Percentiles rank a stretch among this genome's conserved stretches.
These are phyloP conservation scores for Phoma herbarum DNA, from an alignment of 2,329 filamentous ascomycete genomes.

Conservation along the genomic window DNA sequence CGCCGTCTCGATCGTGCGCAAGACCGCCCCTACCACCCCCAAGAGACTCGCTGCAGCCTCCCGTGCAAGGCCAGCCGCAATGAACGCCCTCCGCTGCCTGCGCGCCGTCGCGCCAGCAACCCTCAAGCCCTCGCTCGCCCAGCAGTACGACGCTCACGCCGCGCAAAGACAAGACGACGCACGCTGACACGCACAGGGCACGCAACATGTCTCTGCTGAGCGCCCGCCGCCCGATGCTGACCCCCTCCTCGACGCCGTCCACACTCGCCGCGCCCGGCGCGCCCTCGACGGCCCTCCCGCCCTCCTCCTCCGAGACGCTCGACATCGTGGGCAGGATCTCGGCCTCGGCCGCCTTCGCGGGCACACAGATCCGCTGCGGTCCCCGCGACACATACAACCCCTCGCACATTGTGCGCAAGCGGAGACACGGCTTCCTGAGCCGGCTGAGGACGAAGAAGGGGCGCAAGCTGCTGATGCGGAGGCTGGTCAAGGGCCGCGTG, in stretches of 20 bases:
- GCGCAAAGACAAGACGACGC: background rate
- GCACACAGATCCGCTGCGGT: slow-evolving; percentile 56
- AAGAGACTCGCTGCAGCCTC: background rate
- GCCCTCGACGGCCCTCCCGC: slow-evolving; percentile 12
- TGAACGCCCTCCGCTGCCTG: slow-evolving; percentile 48
- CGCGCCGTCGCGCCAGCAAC: slow-evolving; percentile 27
- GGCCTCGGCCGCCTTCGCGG: slow-evolving; percentile 47
- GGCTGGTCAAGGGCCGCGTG: slow-evolving; percentile 62
- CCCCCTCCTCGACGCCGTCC: slow-evolving; percentile 25
- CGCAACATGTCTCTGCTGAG: slow-evolving; percentile 41
- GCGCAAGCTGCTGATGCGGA: slow-evolving; percentile 62
- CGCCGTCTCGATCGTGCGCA: background rate
- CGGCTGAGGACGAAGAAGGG: slow-evolving; percentile 63
- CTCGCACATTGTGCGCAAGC: slow-evolving; percentile 67
- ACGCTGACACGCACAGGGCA: slow-evolving; percentile 5
- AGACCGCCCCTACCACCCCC: background rate
- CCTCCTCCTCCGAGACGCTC: slow-evolving; percentile 34
- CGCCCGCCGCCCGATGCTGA: slow-evolving; percentile 39
- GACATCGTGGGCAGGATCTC: slow-evolving; percentile 50
- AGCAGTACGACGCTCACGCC: slow-evolving; percentile 4
- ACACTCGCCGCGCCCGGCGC: slow-evolving; percentile 32
- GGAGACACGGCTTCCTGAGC: slow-evolving; percentile 67
- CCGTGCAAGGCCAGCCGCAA: slow-evolving; percentile 21
- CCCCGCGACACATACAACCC: slow-evolving; percentile 67
- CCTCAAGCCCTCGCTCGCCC: slow-evolving; percentile 1